Evolutionary conservation across 2,329 filamentous ascomycete species (phyloP), one percentile per base, ranked within the genome.

Genomic region (Pyrenophora teres): DNA sequence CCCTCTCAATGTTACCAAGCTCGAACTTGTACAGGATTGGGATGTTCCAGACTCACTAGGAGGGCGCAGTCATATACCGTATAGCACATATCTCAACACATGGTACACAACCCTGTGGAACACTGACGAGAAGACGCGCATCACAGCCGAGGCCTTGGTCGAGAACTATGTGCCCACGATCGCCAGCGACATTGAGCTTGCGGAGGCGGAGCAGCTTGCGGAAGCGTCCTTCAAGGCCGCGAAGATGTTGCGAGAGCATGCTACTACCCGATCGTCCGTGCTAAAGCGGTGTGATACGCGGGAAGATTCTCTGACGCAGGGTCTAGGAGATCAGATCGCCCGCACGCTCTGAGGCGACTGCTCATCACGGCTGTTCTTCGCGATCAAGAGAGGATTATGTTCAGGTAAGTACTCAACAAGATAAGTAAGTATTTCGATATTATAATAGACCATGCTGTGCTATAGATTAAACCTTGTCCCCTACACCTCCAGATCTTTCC

Each of bases 31-130:
- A 2, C 16, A 25, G 1, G 8, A 50, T 1, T 41, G 45, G 8
- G 54, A 58, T 30, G 31, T 48, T 6, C 4, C 19, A 12, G 19
- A 7, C 15, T 15, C 15, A 15, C 15, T 15, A 15, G 15, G 45
- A 6, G 7, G 18, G 15, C 3, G 13, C 16, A 5, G 19, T 33
- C 1, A 58, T 30, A 36, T 41, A 15, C 50, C 41, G 10, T 65
- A 58, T 15, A 59, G 56, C 27, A 35, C 9, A 5, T 13, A 25
- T 7, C 40, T 65, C 4, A 46, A 58, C 12, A 19, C 18, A 10
- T 63, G 61, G 60, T 66, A 66, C 33, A 23, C 37, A 2, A 38
- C 47, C 6, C 47, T 60, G 18, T 47, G 53, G 31, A 6, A 46
- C 5, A 2, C 18, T n/a, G 30, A 53, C 23, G 7, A 15, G 12